Conservation (phyloP, 106 monocot species). For the Iris macrosiphon region DNA sequence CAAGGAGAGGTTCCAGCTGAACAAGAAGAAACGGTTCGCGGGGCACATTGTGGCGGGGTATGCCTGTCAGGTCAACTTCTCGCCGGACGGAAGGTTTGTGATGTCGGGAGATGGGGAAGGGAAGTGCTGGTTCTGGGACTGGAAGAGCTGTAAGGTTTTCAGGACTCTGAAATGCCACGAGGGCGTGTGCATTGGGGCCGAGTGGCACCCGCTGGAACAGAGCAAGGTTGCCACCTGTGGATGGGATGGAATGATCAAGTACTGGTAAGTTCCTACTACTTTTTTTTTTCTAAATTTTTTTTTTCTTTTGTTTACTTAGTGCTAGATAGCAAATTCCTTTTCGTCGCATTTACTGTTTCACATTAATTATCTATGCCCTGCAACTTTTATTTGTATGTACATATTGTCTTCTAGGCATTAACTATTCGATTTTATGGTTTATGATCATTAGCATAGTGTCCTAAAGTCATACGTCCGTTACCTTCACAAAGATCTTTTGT, state of each 20-base stretch:
- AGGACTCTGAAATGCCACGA: conserved; percentile 87
- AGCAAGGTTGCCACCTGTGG: conserved; percentile 98
- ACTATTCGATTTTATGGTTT: no score
- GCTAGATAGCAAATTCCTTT: no score
- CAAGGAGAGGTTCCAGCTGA: conserved; percentile 96
- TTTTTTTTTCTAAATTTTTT: conserved; percentile 2
- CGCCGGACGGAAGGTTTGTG: conserved; percentile 91
- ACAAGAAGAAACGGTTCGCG: conserved; percentile 98
- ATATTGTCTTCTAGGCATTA: no score
- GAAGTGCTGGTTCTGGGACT: conserved; percentile 99
- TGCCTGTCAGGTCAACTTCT: conserved; percentile 97
- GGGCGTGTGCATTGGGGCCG: conserved; percentile 86
- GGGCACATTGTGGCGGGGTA: conserved; percentile 93
- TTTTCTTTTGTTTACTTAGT: no score
- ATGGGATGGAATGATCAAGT: conserved; percentile 98
- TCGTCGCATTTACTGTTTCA: no score
- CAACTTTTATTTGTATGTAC: no score
- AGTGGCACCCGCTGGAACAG: conserved; percentile 96
- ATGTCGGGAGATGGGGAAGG: conserved; percentile 98
- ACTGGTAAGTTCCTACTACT: conserved; percentile 48
- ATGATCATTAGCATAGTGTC: no score
- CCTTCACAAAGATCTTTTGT: no score
- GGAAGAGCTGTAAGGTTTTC: conserved; percentile 96
- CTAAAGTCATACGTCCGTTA: no score
- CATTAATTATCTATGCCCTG: no score